Percentiles rank a stretch among this genome's conserved stretches.
These are phyloP conservation scores for Rosa hybrid DNA, from an alignment of 331 rosid genomes.

Conservation along the genomic window DNA sequence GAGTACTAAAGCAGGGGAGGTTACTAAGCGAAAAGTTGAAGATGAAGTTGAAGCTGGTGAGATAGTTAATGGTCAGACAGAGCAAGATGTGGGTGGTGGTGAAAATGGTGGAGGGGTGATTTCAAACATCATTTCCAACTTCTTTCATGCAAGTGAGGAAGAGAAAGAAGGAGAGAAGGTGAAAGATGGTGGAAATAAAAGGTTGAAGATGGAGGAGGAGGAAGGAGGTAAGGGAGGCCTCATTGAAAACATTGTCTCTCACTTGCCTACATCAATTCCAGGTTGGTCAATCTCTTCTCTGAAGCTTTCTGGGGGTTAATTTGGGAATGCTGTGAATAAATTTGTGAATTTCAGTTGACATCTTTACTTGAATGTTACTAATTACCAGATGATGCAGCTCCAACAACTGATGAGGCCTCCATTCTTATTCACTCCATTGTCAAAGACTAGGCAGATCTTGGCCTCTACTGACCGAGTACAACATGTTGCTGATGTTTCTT, in stretches of 20 bases:
- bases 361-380: neutral
- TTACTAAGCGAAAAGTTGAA: conserved; percentile 2
- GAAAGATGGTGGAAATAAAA: conserved; percentile 7
- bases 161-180: neutral
- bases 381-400: conserved; percentile 39
- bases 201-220: conserved; percentile 11
- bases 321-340: neutral
- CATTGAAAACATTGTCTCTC: conserved; percentile 40
- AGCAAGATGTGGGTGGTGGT: conserved; percentile 19
- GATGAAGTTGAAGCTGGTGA: conserved; percentile 8
- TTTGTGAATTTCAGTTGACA: neutral
- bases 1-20: conserved; percentile 17
- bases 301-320: neutral
- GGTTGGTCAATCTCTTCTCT: conserved; percentile 28
- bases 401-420: conserved; percentile 45
- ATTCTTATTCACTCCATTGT: conserved; percentile 42
- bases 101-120: conserved; percentile 21
- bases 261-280: conserved; percentile 41
- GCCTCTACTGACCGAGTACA: neutral
- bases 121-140: conserved; percentile 19
- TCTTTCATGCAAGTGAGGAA: conserved; percentile 18
- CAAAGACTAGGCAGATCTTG: conserved; percentile 28
- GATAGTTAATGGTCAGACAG: conserved; percentile 12
- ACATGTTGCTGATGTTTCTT: neutral
- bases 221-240: conserved; percentile 28